Conservation (phyloP, 306 rosid genomes). For the Lupinus albus region DNA sequence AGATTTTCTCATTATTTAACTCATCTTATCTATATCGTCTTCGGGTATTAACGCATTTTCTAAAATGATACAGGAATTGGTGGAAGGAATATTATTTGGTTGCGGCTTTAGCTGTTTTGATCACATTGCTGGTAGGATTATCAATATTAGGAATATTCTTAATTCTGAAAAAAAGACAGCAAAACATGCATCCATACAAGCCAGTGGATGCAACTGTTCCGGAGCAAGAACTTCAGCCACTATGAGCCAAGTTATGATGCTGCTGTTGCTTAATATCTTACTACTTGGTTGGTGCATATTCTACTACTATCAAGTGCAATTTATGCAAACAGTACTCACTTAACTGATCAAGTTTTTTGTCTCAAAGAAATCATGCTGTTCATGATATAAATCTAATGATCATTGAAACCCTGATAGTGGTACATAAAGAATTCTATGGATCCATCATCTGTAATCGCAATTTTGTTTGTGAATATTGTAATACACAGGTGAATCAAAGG, state of each 20-base stretch:
- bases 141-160: conserved; percentile 60
- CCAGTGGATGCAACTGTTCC: conserved; percentile 65
- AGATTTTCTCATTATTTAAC: conserved; percentile 5
- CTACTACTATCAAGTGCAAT: conserved; percentile 38
- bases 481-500: conserved; percentile 48
- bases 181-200: conserved; percentile 57
- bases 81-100: conserved; percentile 56
- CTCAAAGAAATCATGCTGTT: conserved; percentile 36
- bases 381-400: conserved; percentile 18
- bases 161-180: conserved; percentile 65
- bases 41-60: conserved; percentile 31
- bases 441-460: conserved; percentile 44
- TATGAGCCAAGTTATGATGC: conserved; percentile 48
- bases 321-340: conserved; percentile 31
- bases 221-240: conserved; percentile 91
- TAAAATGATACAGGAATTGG: conserved; percentile 63
- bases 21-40: not conserved
- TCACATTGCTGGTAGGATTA: conserved; percentile 54
- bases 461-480: conserved; percentile 63
- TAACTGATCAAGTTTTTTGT: conserved; percentile 47
- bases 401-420: conserved; percentile 38
- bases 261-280: conserved; percentile 39
- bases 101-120: conserved; percentile 50
- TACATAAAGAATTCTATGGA: conserved; percentile 41
- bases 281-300: conserved; percentile 36